Percentiles rank a stretch among this genome's conserved stretches.
Evolutionary conservation across 2,329 filamentous ascomycete species (phyloP).

Genomic region (Alternaria sp.): DNA sequence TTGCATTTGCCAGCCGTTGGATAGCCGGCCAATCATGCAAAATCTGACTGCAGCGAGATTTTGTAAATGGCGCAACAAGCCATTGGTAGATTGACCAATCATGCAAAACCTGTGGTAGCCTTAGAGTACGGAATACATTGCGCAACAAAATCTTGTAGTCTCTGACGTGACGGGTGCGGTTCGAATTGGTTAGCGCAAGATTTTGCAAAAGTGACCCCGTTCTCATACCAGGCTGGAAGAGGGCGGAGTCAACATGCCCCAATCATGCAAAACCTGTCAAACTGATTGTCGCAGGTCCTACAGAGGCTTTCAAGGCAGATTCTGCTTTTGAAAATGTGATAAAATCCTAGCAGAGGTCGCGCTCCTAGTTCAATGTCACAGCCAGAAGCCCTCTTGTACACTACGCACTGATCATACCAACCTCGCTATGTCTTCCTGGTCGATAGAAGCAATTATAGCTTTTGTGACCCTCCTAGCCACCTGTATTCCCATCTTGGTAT

Average conservation of each 20-base stretch:
- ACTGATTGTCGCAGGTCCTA: no score
- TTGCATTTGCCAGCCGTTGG: neutral
- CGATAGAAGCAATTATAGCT: no score
- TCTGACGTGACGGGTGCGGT: neutral
- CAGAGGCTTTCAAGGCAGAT: neutral
- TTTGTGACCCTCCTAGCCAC: no score
- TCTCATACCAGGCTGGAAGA: neutral
- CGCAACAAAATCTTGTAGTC: neutral
- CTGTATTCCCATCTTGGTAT: no score
- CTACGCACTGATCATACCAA: no score
- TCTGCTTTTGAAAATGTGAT: neutral
- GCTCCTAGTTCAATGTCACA: no score
- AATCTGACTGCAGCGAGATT: neutral
- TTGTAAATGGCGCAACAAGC: neutral
- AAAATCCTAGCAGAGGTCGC: neutral
- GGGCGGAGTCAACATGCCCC: neutral
- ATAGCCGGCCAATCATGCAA: neutral
- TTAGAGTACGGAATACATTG: rapidly evolving
- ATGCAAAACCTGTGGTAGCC: neutral
- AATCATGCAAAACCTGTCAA: conserved; percentile 1
- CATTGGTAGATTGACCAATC: neutral
- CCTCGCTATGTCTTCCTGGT: no score
- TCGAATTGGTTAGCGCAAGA: neutral
- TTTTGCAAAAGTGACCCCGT: neutral
- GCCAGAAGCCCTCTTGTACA: no score